Evolutionary conservation across 257 asterid genomes (phyloP), one percentile per base, ranked within the genome.

Genomic region (Fraxinus quadrangulata): DNA sequence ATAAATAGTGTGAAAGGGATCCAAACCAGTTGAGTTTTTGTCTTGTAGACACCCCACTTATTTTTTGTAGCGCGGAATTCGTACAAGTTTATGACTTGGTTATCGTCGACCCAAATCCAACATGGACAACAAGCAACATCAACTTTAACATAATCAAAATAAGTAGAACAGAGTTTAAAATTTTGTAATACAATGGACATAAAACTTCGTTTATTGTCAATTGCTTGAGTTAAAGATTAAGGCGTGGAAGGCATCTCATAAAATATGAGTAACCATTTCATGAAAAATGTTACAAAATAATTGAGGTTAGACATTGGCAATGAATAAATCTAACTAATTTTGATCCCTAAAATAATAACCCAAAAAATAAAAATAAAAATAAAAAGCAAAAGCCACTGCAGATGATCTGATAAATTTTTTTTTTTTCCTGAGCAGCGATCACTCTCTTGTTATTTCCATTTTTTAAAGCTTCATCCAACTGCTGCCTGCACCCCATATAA

Each of bases 391-490:
- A 86, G 85, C 93, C 82, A 83, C 93, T 83, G 71, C 96, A 90
- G 90, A 80, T 88, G 89, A 82, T 88, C 83, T 80, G 77, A 79
- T 88, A 84, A 83, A 88, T 76, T 81, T 66, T 88, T 37, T 6
- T 34, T 78, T 34, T 78, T 83, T 78, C 85, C 97, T 88, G 95
- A 92, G 90, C 92, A 90, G 96, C 89, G 83, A 71, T 83, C 83
- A 45, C 51, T 80, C 79, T 70, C 83, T 66, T 85, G 82, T 77
- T 42, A 68, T 79, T 72, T 16, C 24, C 70, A 59, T 61, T 65
- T 75, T 51, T 73, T 31, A 76, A 28, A 37, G 49, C 74, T 79
- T 72, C 73, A 65, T 79, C 85, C 61, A 81, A 69, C 76, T 79
- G 81, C 81, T 47, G 81, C 70, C 70, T 69, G 68, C 68, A 23